These are phyloP conservation scores for Talaromyces marneffei DNA, from an alignment of 2,329 filamentous ascomycete species.

Conservation along the genomic window DNA sequence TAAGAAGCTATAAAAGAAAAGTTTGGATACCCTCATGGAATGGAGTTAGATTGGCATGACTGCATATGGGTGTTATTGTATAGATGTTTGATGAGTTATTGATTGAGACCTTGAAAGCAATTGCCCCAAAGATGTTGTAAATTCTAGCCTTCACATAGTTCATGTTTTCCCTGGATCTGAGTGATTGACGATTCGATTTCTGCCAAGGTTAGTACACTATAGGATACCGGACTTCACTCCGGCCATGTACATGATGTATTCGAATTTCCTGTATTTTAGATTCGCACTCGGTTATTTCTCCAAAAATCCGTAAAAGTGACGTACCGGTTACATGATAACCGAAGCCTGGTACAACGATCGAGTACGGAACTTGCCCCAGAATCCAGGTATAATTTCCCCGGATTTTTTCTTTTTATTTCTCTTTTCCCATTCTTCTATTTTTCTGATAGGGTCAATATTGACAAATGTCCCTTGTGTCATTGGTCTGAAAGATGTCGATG, in stretches of 20 bases:
- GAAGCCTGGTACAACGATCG: neutral
- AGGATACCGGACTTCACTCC: neutral
- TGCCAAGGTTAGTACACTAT: too few relatives aligned
- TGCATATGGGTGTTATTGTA: conserved; percentile 7
- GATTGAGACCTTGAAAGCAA: neutral
- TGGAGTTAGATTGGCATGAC: conserved; percentile 10
- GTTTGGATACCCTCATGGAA: conserved; percentile 15
- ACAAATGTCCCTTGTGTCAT: conserved; percentile 11
- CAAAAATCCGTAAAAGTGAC: neutral
- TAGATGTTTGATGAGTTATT: neutral
- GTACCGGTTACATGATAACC: conserved; percentile 14
- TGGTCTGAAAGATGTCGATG: neutral
- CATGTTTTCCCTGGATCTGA: too few relatives aligned
- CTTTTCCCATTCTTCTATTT: neutral
- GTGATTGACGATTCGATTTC: too few relatives aligned
- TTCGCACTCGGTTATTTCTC: rapidly evolving
- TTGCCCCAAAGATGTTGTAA: neutral
- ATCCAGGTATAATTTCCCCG: neutral
- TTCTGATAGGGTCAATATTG: neutral
- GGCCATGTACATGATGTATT: neutral
- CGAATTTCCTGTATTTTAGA: neutral
- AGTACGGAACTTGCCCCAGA: neutral
- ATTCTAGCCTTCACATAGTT: neutral
- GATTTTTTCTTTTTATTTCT: neutral
- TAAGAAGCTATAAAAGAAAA: conserved; percentile 4